Base-by-base conservation (phyloP, 1,284 basidiomycete genomes). In the Irpex lacteus region DNA sequence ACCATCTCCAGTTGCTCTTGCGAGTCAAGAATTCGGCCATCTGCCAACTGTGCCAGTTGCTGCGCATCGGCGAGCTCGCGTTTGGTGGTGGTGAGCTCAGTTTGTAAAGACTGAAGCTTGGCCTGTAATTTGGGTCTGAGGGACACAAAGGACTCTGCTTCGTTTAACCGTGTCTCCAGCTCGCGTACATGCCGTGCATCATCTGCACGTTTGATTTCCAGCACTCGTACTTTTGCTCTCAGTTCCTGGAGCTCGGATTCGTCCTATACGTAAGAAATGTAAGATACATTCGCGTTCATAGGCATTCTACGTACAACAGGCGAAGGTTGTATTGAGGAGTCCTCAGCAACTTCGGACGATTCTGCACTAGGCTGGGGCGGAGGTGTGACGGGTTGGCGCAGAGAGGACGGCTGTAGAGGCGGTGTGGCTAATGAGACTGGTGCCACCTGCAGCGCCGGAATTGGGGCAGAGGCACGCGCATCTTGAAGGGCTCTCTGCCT, bases 1-100 rank as follows among this genome's bases (percentile, higher is more conserved):
- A 89, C 84, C 88, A 98, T 95, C 78, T 99, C 98, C 44, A 98
- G 80, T 74, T 96, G 93, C 69, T 98, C 96, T 62, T 91, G 87
- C 1, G 90, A 75, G 70, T 97, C 95, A 5, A 86, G 74, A 1
- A 89, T 80, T 49, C 87, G 81, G 15, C 75, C 78, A 67, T 92
- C 89, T 0, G 81, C 75, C n/a, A 90, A 77, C 21, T 85, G 81
- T 1, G 82, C 79, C 38, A 92, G 80, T 63, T 91, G 85, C 68
- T 89, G 83, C 1, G 88, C 78, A 71, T 93, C 91, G 34, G 87
- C 84, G 13, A 90, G 77, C 60, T 90, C 85, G 2, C 91, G 84
- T 50, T 86, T 85, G 3, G 87, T 84, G 0, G 85, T 84, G 26
- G 85, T 88, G 54, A 95, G 82, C 56, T 94, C 91, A 0, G 89